Conservation (phyloP, 139 green algal species). For the Trebouxia sp. region DNA sequence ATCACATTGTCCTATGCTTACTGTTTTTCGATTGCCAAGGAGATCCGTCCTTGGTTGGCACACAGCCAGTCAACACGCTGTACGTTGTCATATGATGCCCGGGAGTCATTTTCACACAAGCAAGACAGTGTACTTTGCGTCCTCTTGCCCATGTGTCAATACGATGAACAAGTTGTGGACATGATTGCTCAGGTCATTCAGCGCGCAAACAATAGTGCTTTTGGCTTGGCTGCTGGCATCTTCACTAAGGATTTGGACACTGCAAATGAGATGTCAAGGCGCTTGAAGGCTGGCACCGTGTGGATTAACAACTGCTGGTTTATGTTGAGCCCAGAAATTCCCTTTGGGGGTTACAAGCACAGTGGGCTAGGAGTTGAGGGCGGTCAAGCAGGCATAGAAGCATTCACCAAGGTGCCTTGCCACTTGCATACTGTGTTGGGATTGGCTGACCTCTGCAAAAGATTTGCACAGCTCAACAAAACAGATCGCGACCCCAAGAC, state of each 20-base stretch:
- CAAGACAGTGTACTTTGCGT: background rate
- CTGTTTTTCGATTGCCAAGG: background rate
- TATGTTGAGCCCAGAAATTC: conserved; percentile 8
- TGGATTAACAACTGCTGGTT: conserved; percentile 39
- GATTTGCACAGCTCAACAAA: too few relatives aligned
- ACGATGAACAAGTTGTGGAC: background rate
- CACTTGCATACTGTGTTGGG: background rate
- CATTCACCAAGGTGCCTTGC: conserved; percentile 63
- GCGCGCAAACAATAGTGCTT: conserved; percentile 68
- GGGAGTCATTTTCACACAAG: background rate
- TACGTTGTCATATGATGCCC: background rate
- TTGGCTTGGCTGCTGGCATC: conserved; percentile 72
- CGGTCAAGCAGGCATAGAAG: conserved; percentile 60
- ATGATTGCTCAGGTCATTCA: conserved; percentile 53
- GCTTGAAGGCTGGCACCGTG: conserved; percentile 53
- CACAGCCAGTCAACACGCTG: background rate
- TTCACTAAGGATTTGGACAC: conserved; percentile 62
- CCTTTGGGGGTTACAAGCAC: conserved; percentile 66
- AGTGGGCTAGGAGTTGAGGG: conserved; percentile 68
- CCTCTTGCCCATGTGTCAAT: background rate
- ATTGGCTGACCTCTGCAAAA: too few relatives aligned
- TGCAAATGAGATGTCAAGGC: conserved; percentile 59
- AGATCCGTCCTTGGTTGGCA: background rate
- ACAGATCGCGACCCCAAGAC: too few relatives aligned
- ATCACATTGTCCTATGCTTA: too few relatives aligned